Evolutionary conservation across 164 flowering plant genomes (phyloP), one percentile per base, ranked within the genome.

Genomic region (Stephania japonica): DNA sequence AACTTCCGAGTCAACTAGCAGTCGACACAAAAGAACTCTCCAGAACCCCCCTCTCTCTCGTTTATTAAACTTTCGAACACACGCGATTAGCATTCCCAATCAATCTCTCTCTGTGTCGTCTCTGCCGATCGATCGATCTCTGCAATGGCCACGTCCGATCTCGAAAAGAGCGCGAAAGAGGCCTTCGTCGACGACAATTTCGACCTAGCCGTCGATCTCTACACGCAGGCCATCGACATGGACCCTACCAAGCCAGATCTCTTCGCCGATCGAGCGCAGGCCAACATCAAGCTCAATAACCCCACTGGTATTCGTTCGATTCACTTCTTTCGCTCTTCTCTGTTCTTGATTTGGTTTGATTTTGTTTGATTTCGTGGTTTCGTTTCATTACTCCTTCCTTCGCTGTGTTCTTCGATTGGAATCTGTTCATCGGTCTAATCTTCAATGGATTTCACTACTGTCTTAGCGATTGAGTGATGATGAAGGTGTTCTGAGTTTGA

Each of bases 171-270:
- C 72, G 98, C 98, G 1, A 86, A 87, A 65, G 94, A 90, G 62
- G 98, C 97, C 2, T 92, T 94, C 78, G 79, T 94, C 59, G 98
- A 94, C 72, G 98, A 94, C 73, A 83, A 90, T 79, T 94, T 89
- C 79, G 91, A 94, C 68, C 86, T 88, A 2, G 97, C 96, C 43
- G 85, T 81, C 42, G 96, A 90, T 65, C 87, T 94, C 13, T 90
- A 89, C 79, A 70, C 92, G 8, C 90, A 90, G 72, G 97, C 98
- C 62, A 88, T 92, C 42, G 73, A 65, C 8, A 66, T 87, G 47
- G 83, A 75, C 79, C 88, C 94, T 61, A 79, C 72, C 8, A 83
- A 83, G 71, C 83, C 96, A 27, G 87, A 86, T 43, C 90, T 94
- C 65, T 88, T 63, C 70, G 90, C 88, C 12, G 97, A 94, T 76